Evolutionary conservation across 75 land plant species (phyloP), one percentile per base, ranked within the genome.

Genomic region (Cupressus sempervirens): DNA sequence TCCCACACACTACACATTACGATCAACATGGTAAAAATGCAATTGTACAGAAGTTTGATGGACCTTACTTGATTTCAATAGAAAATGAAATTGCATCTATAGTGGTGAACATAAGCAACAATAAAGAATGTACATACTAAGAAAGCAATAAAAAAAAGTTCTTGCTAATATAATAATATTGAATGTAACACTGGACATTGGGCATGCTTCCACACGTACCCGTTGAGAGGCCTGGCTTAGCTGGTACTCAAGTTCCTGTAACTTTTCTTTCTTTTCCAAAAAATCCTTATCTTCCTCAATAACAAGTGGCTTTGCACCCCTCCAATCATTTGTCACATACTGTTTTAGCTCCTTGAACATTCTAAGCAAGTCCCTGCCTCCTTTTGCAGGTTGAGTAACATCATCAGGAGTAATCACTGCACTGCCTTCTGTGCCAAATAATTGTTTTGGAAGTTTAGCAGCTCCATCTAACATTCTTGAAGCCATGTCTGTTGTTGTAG

Each of bases 401-500:
- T 87, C 88, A 32, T 86, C 53, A 29, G 88, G 87, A 8, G 82
- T 73, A 38, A 87, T 43, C 38, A 87, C 53, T 45, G 70, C 50
- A 75, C 54, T 85, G 54, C 53, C 56, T 56, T 85, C 87, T 35
- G 58, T 86, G 26, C 88, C 87, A 87, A 87, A 87, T 13, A 87
- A 83, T 76, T 87, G 88, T 40, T 82, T 38, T 35, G 88, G 88
- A 87, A 87, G 88, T 36, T 83, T 87, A 15, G 73, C 88, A 35
- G 88, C 88, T 41, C 88, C 88, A 68, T 87, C 88, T 36, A 85
- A 82, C 83, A 87, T 85, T 68, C 88, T 85, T 34, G 88, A 87
- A 29, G 87, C 87, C 87, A 87, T 84, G 68, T 87, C 88, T 46
- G 80, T 76, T 11, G 87, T 80, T 75, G 88, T 87, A 30, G 52